Percentiles rank a stretch among this genome's conserved stretches.
Evolutionary conservation across 2,329 filamentous ascomycete species (phyloP).

Genomic region (Colletotrichum simmondsii): DNA sequence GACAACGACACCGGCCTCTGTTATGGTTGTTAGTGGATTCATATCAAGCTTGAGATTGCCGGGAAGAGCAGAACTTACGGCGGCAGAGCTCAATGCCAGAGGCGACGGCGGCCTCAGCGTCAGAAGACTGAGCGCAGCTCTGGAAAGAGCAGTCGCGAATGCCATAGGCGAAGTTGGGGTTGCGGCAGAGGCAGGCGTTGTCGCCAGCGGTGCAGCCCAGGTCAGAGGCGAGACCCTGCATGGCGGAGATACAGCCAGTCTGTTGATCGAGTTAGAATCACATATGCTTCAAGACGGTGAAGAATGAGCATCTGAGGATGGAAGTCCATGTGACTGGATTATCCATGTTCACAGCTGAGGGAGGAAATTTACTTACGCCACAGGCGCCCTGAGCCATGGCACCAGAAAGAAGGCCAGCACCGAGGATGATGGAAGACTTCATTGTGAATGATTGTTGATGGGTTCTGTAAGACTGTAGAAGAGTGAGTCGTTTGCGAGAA

Average conservation of each 20-base stretch:
- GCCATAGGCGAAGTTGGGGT: slow-evolving; percentile 59
- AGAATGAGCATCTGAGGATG: neutral
- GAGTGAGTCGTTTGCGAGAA: slow-evolving; percentile 7
- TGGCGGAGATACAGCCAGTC: slow-evolving; percentile 41
- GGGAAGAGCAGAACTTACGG: slow-evolving; percentile 39
- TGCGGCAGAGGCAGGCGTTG: slow-evolving; percentile 58
- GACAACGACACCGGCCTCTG: slow-evolving; percentile 24
- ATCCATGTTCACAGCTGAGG: neutral
- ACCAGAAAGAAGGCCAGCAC: slow-evolving; percentile 49
- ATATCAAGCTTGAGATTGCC: neutral
- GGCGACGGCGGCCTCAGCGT: slow-evolving; percentile 49
- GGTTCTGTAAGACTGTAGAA: slow-evolving; percentile 3
- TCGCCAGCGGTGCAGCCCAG: slow-evolving; percentile 58
- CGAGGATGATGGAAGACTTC: slow-evolving; percentile 26
- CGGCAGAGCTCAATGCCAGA: slow-evolving; percentile 54
- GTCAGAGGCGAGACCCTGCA: slow-evolving; percentile 53
- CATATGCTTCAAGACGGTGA: neutral
- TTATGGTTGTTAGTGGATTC: neutral
- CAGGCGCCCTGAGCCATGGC: slow-evolving; percentile 54
- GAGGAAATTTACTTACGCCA: slow-evolving; percentile 57
- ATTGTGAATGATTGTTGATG: slow-evolving; percentile 23
- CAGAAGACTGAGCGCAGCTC: slow-evolving; percentile 48
- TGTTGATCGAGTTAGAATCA: slow-evolving; percentile 7
- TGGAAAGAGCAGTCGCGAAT: slow-evolving; percentile 62
- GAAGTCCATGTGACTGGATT: neutral